Evolutionary conservation across 768 basidiomycete species (phyloP), one percentile per base, ranked within the genome.

Genomic region (Suillus ampliporus): DNA sequence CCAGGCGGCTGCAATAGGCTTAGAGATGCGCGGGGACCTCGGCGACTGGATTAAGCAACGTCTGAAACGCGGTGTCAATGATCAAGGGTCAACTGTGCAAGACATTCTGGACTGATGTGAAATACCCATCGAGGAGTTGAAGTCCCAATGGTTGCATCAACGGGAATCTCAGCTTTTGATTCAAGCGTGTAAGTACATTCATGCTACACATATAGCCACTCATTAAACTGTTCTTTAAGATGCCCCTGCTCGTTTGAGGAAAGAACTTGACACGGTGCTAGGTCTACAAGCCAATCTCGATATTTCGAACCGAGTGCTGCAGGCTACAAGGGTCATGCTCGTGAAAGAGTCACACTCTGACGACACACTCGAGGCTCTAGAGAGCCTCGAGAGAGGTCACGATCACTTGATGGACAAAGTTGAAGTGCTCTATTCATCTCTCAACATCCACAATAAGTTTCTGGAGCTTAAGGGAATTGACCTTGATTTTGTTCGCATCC

Each of bases 141-240:
- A 26, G 26, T 37, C 10, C 35, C 61, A 65, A 31, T 61, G 63
- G 63, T 14, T 19, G 14, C 34, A 40, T 34, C 63, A 67, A 35
- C 19, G 21, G 3, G 14, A 34, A 19, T 23, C 52, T 2, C 66
- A 67, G 4, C 53, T 67, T 7, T 67, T 58, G 0, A 48, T 67
- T 17, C 8, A 54, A 1, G 63, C 66, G 7, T 10, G 43, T 65
- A 51, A 56, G 69, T 69, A 44, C 11, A 4, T 44, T 44, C 43
- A 21, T n/a, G 17, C 1, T 72, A 72, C 8, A 72, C 8, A 44
- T 11, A 5, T 58, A 38, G 0, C 57, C 66, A 1, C 61, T 79
- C 7, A 74, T 75, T 40, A 73, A 74, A 38, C 73, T 76, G 34
- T 64, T 79, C 1, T 69, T 78, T 56, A 57, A 76, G 76, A 77